A percentile compares a stretch with the other conserved stretches of the same genome.
phyloP scores from a whole-genome alignment of 305 asterid genomes.

The Coffea humblotiana region DNA sequence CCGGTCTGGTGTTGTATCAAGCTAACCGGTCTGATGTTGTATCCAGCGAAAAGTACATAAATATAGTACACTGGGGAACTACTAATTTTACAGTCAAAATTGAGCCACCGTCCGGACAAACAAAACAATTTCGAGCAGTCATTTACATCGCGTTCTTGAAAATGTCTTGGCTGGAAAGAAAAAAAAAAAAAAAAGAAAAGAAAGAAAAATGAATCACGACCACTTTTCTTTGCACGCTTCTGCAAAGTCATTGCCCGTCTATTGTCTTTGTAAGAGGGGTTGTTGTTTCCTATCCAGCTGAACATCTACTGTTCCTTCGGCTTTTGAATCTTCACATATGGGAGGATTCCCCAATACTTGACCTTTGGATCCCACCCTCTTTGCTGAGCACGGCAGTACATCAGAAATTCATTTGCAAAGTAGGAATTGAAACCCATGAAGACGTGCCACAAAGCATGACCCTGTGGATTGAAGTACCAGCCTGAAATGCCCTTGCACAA shows the following conservation, averaged over 20 bases:
- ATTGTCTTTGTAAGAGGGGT: conserved; percentile 14
- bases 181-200: conserved; percentile 21
- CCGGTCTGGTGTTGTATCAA: conserved; percentile 16
- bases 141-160: conserved; percentile 33
- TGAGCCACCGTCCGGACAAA: conserved; percentile 36
- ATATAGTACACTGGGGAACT: conserved; percentile 38
- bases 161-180: not conserved
- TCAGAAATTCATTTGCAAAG: conserved; percentile 74
- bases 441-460: conserved; percentile 88
- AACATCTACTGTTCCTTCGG: conserved; percentile 41
- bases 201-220: conserved; percentile 25
- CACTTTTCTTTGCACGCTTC: conserved; percentile 29
- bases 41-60: conserved; percentile 34
- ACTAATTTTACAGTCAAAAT: conserved; percentile 52
- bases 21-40: conserved; percentile 12
- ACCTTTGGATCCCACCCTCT: conserved; percentile 79
- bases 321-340: conserved; percentile 76
- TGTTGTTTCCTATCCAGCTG: not conserved
- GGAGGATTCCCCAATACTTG: conserved; percentile 54
- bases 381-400: conserved; percentile 93
- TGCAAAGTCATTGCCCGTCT: conserved; percentile 15
- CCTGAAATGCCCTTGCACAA: conserved; percentile 49
- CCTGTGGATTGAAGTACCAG: conserved; percentile 72
- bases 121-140: conserved; percentile 45
- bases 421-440: conserved; percentile 82